phyloP scores from a whole-genome alignment of 345 rosid genomes.

The Heritiera littoralis region DNA sequence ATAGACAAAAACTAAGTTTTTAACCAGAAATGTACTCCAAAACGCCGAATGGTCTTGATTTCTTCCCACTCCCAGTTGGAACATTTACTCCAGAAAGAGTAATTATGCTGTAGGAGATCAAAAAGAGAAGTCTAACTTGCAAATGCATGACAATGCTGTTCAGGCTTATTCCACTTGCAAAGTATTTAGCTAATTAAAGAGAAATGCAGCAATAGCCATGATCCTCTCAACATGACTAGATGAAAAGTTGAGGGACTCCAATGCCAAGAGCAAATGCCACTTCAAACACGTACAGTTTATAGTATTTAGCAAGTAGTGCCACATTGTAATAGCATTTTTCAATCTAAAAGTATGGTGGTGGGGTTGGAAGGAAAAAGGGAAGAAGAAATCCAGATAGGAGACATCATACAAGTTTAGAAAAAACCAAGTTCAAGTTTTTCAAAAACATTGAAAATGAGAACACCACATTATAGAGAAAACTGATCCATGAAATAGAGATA shows the following conservation, averaged over 20 bases:
- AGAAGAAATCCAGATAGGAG: background rate
- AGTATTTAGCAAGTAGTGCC: too few relatives aligned
- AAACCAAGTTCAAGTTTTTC: background rate
- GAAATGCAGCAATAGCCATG: background rate
- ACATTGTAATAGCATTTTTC: too few relatives aligned
- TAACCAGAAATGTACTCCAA: background rate
- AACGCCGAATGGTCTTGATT: too few relatives aligned
- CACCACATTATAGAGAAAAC: background rate
- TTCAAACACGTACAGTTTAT: too few relatives aligned
- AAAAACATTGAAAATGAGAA: background rate
- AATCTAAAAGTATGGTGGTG: background rate
- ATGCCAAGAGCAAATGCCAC: too few relatives aligned
- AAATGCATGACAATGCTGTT: background rate
- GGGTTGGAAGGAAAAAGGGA: background rate
- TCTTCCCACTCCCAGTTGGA: background rate
- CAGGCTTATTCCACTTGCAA: background rate
- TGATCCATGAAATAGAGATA: background rate
- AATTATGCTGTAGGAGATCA: background rate
- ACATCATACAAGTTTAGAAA: background rate
- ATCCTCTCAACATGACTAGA: background rate
- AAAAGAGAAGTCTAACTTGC: background rate
- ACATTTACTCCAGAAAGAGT: background rate
- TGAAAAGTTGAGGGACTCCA: background rate
- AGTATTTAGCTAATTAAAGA: background rate
- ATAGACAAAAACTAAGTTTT: background rate